Evolutionary conservation across 306 rosid genomes (phyloP).

Genomic region (Quercus gilva): DNA sequence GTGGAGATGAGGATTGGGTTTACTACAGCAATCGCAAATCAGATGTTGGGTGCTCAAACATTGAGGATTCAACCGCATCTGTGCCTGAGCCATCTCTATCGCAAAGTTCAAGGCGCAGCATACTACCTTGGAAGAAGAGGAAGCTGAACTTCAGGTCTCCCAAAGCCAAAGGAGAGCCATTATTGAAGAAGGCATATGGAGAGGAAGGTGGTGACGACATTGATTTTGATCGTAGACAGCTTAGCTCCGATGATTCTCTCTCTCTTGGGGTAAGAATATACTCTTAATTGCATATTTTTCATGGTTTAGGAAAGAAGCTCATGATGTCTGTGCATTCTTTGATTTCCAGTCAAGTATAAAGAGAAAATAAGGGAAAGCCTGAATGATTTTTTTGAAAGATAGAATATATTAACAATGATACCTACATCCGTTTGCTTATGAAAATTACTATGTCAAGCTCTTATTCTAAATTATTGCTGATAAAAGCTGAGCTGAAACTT

Average conservation of each 20-base stretch:
- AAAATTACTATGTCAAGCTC: background rate
- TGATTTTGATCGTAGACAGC: conserved; percentile 93
- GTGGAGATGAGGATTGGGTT: conserved; percentile 79
- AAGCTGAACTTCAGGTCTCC: conserved; percentile 98
- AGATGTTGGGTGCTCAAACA: conserved; percentile 51
- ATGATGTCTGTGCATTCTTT: background rate
- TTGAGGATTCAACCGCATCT: conserved; percentile 57
- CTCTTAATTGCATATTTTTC: conserved; percentile 11
- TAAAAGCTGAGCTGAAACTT: conserved; percentile 8
- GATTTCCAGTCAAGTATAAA: background rate
- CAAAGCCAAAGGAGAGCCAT: conserved; percentile 91
- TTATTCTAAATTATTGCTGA: background rate
- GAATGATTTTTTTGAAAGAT: conserved; percentile 10
- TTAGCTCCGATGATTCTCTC: conserved; percentile 90
- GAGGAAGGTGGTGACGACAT: conserved; percentile 99
- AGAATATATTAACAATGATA: background rate
- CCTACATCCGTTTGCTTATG: background rate
- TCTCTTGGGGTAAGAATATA: conserved; percentile 58
- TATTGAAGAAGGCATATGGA: conserved; percentile 89
- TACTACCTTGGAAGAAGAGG: conserved; percentile 97
- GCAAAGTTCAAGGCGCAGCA: conserved; percentile 79
- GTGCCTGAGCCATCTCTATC: conserved; percentile 52
- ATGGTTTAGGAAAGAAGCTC: conserved; percentile 4
- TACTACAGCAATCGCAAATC: conserved; percentile 84
- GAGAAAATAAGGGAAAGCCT: conserved; percentile 1